These are phyloP conservation scores for Plantago coronopus DNA, from an alignment of 305 asterid genomes.

Conservation along the genomic window DNA sequence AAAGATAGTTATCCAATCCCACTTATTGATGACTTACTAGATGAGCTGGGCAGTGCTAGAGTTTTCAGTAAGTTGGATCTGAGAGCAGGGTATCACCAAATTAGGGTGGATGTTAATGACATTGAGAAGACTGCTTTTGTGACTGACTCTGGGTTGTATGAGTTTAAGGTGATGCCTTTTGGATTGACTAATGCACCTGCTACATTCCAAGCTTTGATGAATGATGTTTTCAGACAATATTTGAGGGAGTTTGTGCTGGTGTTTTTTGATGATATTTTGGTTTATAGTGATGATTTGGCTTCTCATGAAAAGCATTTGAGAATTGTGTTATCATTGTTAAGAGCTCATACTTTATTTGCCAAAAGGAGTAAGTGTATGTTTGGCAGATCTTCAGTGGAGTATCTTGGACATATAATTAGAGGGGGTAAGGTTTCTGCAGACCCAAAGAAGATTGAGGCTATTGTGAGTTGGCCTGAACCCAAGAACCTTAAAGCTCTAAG, in stretches of 20 bases:
- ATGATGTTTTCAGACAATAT: neutral
- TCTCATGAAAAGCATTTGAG: neutral
- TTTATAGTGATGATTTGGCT: neutral
- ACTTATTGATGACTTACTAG: neutral
- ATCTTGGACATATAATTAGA: neutral
- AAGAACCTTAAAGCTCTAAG: no score
- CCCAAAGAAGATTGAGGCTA: neutral
- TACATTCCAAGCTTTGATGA: neutral
- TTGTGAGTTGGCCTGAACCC: no score
- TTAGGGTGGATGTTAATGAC: neutral
- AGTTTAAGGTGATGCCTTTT: neutral
- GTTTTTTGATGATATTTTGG: neutral
- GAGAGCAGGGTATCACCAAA: neutral
- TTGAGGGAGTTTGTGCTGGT: neutral
- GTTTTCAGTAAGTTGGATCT: neutral
- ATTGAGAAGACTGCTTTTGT: neutral
- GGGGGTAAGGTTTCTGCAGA: neutral
- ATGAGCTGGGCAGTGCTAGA: neutral
- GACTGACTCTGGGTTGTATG: neutral
- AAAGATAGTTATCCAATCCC: no score
- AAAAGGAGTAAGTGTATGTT: neutral
- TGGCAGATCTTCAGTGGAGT: neutral
- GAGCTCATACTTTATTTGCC: neutral
- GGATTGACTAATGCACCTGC: neutral
- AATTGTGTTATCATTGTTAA: no score